Conservation (phyloP, 148 eudicot genomes). For the Fagopyrum homotropicum region DNA sequence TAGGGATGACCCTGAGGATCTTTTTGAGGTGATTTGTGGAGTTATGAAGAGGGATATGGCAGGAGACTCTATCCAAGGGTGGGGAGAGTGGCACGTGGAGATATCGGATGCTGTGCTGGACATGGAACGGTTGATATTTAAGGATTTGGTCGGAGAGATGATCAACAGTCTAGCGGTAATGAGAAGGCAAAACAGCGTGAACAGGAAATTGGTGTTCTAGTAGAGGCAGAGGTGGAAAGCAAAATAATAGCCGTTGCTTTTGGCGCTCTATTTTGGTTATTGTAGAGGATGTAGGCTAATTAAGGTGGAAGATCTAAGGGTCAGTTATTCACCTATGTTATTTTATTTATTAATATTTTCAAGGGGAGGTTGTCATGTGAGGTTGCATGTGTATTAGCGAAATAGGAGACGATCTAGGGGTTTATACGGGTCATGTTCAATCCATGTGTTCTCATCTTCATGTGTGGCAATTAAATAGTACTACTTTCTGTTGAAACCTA, state of each 20-base stretch:
- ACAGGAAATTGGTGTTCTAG: conserved; percentile 65
- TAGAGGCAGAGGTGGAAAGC: neutral
- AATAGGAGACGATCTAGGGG: neutral
- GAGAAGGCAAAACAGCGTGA: conserved; percentile 20
- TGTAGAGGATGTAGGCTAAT: neutral
- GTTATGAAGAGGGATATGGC: conserved; percentile 71
- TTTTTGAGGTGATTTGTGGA: conserved; percentile 60
- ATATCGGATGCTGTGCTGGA: conserved; percentile 64
- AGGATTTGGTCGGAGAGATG: conserved; percentile 70
- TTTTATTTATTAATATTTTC: neutral
- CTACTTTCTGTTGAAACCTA: neutral
- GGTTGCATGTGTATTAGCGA: conserved; percentile 9
- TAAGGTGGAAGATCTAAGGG: neutral
- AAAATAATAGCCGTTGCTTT: neutral
- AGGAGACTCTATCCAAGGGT: conserved; percentile 41
- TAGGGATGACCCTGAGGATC: conserved; percentile 37
- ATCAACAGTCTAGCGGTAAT: conserved; percentile 45
- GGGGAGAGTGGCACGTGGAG: conserved; percentile 69
- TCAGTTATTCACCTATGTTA: neutral
- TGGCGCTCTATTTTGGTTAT: neutral
- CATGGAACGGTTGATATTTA: conserved; percentile 75
- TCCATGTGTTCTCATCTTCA: neutral
- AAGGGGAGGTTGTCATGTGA: neutral
- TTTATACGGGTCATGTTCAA: neutral
- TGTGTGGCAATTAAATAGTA: neutral